These are phyloP conservation scores for Penicillium coprophilum DNA, from an alignment of 495 filamentous ascomycete species.

Conservation along the genomic window DNA sequence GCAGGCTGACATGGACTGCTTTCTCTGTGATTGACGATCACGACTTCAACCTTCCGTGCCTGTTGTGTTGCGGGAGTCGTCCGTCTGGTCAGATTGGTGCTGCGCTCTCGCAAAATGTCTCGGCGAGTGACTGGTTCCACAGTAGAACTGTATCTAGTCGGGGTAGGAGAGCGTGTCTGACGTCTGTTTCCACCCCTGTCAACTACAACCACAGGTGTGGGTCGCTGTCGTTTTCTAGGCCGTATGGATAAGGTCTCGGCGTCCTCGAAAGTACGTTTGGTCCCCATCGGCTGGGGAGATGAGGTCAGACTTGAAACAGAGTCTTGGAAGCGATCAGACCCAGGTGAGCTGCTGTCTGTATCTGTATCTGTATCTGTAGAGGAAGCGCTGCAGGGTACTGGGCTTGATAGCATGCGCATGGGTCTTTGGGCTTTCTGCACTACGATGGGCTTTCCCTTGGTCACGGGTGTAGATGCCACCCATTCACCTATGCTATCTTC, in stretches of 20 bases:
- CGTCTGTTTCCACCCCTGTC: conserved; percentile 6
- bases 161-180: neutral
- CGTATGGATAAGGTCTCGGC: conserved; percentile 16
- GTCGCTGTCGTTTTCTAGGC: conserved; percentile 32
- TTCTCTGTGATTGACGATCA: conserved; percentile 35
- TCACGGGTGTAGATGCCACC: conserved; percentile 48
- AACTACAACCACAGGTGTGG: conserved; percentile 16
- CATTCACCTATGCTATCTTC: conserved; percentile 57
- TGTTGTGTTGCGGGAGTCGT: neutral
- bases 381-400: conserved; percentile 14
- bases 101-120: conserved; percentile 24
- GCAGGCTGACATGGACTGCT: neutral
- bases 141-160: conserved; percentile 5
- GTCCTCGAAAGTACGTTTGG: conserved; percentile 23
- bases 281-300: conserved; percentile 30
- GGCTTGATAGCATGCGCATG: conserved; percentile 11
- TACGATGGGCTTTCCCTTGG: conserved; percentile 20
- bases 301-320: conserved; percentile 23
- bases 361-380: too few species aligned
- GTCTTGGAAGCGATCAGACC: conserved; percentile 17
- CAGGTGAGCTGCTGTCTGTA: conserved; percentile 29
- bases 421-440: conserved; percentile 11
- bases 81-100: conserved; percentile 6
- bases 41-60: conserved; percentile 35
- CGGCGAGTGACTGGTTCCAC: conserved; percentile 14